phyloP scores from a whole-genome alignment of 441 rosid genomes.

The Populus hybrid region DNA sequence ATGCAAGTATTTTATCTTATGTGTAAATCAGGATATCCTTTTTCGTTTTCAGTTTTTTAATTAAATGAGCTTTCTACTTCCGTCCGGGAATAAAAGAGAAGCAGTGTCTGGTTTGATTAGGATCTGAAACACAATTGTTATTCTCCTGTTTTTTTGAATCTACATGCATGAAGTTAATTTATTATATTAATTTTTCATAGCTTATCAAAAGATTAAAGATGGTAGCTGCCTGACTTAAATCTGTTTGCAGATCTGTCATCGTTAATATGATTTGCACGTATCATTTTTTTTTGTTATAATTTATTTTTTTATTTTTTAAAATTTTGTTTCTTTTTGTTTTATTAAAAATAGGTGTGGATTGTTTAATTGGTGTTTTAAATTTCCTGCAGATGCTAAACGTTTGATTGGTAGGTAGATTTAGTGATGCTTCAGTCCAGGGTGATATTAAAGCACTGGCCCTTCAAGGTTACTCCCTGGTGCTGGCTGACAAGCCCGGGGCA shows the following conservation, averaged over 20 bases:
- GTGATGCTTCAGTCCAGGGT: slow-evolving; percentile 45
- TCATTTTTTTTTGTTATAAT: too few species aligned
- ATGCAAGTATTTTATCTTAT: too few species aligned
- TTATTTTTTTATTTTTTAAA: too few species aligned
- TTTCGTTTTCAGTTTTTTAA: background rate
- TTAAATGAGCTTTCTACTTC: background rate
- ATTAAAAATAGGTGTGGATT: background rate
- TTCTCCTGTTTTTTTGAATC: background rate
- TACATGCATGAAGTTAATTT: background rate
- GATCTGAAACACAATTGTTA: background rate
- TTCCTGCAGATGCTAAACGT: slow-evolving; percentile 58
- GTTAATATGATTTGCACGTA: background rate
- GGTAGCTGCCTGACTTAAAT: background rate
- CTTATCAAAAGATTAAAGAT: background rate
- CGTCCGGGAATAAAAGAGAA: background rate
- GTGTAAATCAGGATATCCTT: background rate
- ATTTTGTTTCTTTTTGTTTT: too few species aligned
- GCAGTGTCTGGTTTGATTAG: background rate
- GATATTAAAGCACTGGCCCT: slow-evolving; percentile 59
- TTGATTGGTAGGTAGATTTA: slow-evolving; percentile 57
- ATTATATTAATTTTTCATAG: background rate
- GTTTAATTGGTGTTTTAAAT: too few species aligned
- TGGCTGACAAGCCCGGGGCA: slow-evolving; percentile 57
- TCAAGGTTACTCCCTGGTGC: slow-evolving; percentile 52
- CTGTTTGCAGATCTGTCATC: background rate